A percentile compares a stretch with the other conserved stretches of the same genome.
phyloP scores from a whole-genome alignment of 2,329 filamentous ascomycete genomes.

The Teratosphaeria pseudoeucalypti region DNA sequence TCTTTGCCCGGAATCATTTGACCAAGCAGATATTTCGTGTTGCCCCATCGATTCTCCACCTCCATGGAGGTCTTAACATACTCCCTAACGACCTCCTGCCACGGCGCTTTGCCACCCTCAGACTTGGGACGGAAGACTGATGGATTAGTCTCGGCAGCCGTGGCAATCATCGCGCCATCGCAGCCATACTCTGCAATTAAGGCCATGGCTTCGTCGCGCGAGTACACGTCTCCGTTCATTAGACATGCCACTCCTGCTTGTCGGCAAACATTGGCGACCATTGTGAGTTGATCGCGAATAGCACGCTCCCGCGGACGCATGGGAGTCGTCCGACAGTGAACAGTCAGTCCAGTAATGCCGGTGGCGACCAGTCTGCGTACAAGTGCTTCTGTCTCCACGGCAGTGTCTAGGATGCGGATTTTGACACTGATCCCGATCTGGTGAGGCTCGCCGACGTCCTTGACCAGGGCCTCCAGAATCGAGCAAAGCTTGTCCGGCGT shows the following conservation, averaged over 20 bases:
- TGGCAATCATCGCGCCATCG: conserved; percentile 96
- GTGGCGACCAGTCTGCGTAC: conserved; percentile 72
- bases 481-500: conserved; percentile 74
- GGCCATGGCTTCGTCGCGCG: conserved; percentile 58
- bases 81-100: conserved; percentile 65
- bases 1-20: conserved; percentile 79
- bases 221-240: conserved; percentile 87
- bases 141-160: conserved; percentile 79
- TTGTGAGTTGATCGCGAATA: conserved; percentile 70
- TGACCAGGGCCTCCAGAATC: conserved; percentile 75
- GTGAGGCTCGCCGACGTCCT: conserved; percentile 63
- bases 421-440: conserved; percentile 95
- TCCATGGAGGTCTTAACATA: conserved; percentile 66
- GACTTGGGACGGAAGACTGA: conserved; percentile 67
- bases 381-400: conserved; percentile 63
- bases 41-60: conserved; percentile 76
- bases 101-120: conserved; percentile 61
- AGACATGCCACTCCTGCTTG: conserved; percentile 82
- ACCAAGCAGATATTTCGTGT: conserved; percentile 82
- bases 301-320: conserved; percentile 88
- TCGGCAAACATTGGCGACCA: conserved; percentile 71
- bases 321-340: conserved; percentile 91
- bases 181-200: conserved; percentile 72
- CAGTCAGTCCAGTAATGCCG: conserved; percentile 82
- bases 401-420: conserved; percentile 74